Percentiles rank a stretch among this genome's conserved stretches.
These are phyloP conservation scores for Eremomyces bilateralis DNA, from an alignment of 495 filamentous ascomycete species.

Conservation along the genomic window DNA sequence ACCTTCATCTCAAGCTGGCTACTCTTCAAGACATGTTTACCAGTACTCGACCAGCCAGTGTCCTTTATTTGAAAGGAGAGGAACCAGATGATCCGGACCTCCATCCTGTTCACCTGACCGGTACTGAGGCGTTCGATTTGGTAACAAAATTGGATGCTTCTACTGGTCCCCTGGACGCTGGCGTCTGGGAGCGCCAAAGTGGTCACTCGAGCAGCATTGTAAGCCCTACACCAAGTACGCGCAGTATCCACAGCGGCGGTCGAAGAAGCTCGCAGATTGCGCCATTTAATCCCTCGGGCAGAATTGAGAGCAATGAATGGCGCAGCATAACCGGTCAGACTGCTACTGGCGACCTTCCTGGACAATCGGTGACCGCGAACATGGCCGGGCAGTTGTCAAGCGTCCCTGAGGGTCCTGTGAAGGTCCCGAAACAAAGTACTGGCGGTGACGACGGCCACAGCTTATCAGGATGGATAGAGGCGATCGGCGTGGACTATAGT, in stretches of 20 bases:
- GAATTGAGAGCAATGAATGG: slow-evolving; percentile 28
- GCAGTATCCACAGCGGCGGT: slow-evolving; percentile 13
- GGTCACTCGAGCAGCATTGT: slow-evolving; percentile 23
- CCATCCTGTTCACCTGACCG: slow-evolving; percentile 55
- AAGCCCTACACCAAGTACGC: slow-evolving; percentile 19
- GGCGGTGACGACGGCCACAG: slow-evolving; percentile 20
- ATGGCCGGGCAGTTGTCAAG: slow-evolving; percentile 5
- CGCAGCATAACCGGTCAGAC: slow-evolving; percentile 27
- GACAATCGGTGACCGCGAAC: slow-evolving; percentile 3
- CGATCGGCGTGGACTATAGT: slow-evolving; percentile 61
- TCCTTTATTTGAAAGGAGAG: slow-evolving; percentile 63
- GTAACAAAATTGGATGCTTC: slow-evolving; percentile 27
- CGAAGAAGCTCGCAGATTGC: slow-evolving; percentile 16
- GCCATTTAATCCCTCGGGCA: slow-evolving; percentile 14
- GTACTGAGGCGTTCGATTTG: slow-evolving; percentile 40
- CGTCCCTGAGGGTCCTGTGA: slow-evolving; percentile 29
- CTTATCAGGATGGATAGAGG: slow-evolving; percentile 70
- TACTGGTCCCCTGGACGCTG: slow-evolving; percentile 27
- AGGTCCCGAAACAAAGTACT: slow-evolving; percentile 24
- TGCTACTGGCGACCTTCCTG: slow-evolving; percentile 22
- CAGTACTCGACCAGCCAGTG: slow-evolving; percentile 66
- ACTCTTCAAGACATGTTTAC: slow-evolving; percentile 91
- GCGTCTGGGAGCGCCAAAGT: slow-evolving; percentile 35
- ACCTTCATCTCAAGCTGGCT: slow-evolving; percentile 64
- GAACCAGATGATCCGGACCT: slow-evolving; percentile 77